Evolutionary conservation across 306 rosid species (phyloP), one percentile per base, ranked within the genome.

Genomic region (Gynostemma pentaphyllum): DNA sequence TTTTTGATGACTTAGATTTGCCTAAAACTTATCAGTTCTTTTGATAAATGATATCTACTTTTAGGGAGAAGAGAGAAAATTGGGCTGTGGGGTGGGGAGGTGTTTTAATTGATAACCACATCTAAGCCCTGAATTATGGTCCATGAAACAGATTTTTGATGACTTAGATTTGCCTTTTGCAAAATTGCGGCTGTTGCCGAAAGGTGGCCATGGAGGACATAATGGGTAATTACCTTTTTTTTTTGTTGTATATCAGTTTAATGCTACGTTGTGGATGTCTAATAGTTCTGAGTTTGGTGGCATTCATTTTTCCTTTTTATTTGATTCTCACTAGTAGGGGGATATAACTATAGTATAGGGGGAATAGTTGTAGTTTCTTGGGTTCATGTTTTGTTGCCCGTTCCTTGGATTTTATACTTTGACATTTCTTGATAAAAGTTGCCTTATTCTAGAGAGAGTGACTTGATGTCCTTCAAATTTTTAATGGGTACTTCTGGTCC

Each of bases 171-270:
- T 88, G 72, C 96, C 99, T 4, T 88, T 92, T 76, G 90, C 83
- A 40, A 88, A 88, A 80, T 42, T 86, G 73, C 82, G 86, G 80
- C 67, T 92, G 61, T 78, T 86, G 81, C 99, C 99, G 27, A 92
- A 92, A 79, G 98, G 98, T 27, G 96, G 98, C 40, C 99, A 88
- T 57, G 96, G 99, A 82, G 99, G 99, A 59, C 99, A 88, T 39
- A 88, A 92, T 54, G 96, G 99, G 96, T 88, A 82, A 76, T 42
- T 71, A 48, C 8, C 50, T 30, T 68, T 41, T 54, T 41, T 54
- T 45, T 65, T 71, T 21, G 52, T 39, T 36, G 37, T 62, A 47
- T 53, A 32, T 66, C 64, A 36, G 28, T 37, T 37, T 59, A 36
- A 59, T 22, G 22, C 30, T 21, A 10, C 30, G 6, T 5, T 59